Evolutionary conservation across 1,284 basidiomycete species (phyloP), one percentile per base, ranked within the genome.

Genomic region (Trametes polyzona): DNA sequence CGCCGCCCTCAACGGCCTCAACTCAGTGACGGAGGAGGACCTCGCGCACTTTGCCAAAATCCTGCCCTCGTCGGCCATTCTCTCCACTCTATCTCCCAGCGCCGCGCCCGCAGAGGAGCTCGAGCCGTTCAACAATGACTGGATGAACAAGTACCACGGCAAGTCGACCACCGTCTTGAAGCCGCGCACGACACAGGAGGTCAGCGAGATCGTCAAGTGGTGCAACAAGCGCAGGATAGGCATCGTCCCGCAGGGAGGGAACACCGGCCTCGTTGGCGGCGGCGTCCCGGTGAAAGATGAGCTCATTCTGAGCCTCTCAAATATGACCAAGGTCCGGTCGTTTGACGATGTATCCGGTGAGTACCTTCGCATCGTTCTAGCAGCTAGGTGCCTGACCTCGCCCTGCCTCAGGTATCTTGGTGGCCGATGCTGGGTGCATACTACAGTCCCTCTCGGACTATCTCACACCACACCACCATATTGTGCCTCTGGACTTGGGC

Each of bases 261-360:
- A 99, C 76, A 99, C 97, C 0, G 97, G 97, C 21, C 83, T 99
- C 10, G 97, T 99, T 61, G 93, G 97, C n/a, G 97, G 97, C 19
- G 89, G 95, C 59, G 93, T 98, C 10, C 96, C 97, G 0, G 74
- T 96, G 16, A 81, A 87, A 63, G 92, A 97, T 71, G 97, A 99
- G 74, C 75, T 99, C 57, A 82, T 99, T 50, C 74, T 99, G 55
- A 95, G 84, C 58, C 81, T 98, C 36, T 77, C 87, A 27, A 93
- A 90, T 67, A 86, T 99, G 84, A 88, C 86, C 70, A 82, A 86
- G 64, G 85, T 99, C 56, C 87, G 96, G 63, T 89, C 88, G 3
- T 99, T 99, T 69, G 97, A 99, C 73, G 84, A 92, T 19, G 87
- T 95, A 21, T 95, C 95, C 56, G 92, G 92, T 92, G 63, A 57